A percentile compares a stretch with the other conserved stretches of the same genome.
Conservation (phyloP, 495 filamentous ascomycete species). For the Symbiotaphrina buchneri region DNA sequence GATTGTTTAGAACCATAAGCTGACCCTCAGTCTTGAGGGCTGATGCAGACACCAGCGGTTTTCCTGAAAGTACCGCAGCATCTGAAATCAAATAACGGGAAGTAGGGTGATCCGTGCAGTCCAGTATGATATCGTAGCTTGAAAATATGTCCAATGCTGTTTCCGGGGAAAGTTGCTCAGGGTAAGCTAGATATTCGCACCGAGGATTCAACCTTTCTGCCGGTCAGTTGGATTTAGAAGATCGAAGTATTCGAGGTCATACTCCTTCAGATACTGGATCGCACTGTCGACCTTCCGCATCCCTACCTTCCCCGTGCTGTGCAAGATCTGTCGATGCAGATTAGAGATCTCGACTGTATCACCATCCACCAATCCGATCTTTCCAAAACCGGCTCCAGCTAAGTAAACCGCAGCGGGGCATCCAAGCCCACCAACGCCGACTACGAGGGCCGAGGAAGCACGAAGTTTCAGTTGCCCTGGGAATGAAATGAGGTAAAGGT, state of each 20-base stretch:
- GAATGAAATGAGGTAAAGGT: slow-evolving; percentile 5
- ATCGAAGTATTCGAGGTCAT: slow-evolving; percentile 9
- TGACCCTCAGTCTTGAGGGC: slow-evolving; percentile 76
- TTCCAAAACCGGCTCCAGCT: slow-evolving; percentile 56
- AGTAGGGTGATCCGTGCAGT: slow-evolving; percentile 84
- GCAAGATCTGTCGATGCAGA: slow-evolving; percentile 78
- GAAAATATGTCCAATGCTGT: slow-evolving; percentile 39
- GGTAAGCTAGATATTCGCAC: slow-evolving; percentile 35
- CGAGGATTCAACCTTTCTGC: slow-evolving; percentile 38
- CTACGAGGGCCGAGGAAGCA: slow-evolving; percentile 45
- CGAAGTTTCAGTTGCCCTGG: slow-evolving; percentile 66
- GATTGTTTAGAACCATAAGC: slow-evolving; percentile 52
- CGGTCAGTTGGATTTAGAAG: too few relatives aligned
- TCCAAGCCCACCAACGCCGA: slow-evolving; percentile 85
- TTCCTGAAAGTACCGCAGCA: slow-evolving; percentile 52
- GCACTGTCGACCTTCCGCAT: slow-evolving; percentile 65
- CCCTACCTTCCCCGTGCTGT: slow-evolving; percentile 47
- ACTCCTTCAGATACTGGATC: slow-evolving; percentile 39
- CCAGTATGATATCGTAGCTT: slow-evolving; percentile 64
- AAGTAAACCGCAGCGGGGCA: slow-evolving; percentile 81
- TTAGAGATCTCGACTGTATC: slow-evolving; percentile 72
- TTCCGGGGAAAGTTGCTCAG: slow-evolving; percentile 33
- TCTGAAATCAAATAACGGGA: slow-evolving; percentile 89
- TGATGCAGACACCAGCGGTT: slow-evolving; percentile 72
- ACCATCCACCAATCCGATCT: slow-evolving; percentile 45